These are phyloP conservation scores for Puccinia hordei DNA, from an alignment of 1,284 basidiomycete species.

Conservation along the genomic window DNA sequence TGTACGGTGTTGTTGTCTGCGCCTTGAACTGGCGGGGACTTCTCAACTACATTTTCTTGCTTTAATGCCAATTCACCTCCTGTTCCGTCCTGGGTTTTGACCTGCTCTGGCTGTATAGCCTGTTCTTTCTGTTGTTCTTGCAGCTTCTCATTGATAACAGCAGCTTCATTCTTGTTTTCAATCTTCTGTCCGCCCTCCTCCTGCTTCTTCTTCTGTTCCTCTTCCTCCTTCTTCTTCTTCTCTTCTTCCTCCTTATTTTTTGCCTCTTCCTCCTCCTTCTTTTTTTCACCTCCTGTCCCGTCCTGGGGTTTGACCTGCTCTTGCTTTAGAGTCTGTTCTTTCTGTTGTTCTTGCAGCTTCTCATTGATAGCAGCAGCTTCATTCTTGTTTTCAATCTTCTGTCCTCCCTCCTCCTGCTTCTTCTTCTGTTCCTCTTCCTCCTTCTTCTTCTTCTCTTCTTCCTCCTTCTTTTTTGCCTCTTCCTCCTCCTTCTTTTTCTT, in stretches of 20 bases:
- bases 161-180: not conserved
- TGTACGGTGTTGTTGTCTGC: not conserved
- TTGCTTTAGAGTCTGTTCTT: not conserved
- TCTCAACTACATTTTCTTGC: not conserved
- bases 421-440: not conserved
- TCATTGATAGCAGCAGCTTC: not conserved
- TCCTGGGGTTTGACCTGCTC: not conserved
- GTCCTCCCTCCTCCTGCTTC: not conserved
- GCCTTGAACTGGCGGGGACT: no score
- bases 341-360: not conserved
- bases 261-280: not conserved
- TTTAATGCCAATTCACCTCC: no score
- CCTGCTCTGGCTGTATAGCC: not conserved
- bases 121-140: slow-evolving; percentile 1
- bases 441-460: not conserved
- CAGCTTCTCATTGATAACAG: not conserved
- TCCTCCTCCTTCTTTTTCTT: slow-evolving; percentile 7
- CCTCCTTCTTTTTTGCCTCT: not conserved
- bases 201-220: not conserved
- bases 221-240: not conserved
- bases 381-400: not conserved
- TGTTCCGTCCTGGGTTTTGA: not conserved
- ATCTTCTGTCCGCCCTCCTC: not conserved
- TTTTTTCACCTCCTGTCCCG: no score
- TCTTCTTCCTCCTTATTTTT: not conserved